Evolutionary conservation across 2,329 filamentous ascomycete genomes (phyloP).

Genomic region (Colletotrichum sp.): DNA sequence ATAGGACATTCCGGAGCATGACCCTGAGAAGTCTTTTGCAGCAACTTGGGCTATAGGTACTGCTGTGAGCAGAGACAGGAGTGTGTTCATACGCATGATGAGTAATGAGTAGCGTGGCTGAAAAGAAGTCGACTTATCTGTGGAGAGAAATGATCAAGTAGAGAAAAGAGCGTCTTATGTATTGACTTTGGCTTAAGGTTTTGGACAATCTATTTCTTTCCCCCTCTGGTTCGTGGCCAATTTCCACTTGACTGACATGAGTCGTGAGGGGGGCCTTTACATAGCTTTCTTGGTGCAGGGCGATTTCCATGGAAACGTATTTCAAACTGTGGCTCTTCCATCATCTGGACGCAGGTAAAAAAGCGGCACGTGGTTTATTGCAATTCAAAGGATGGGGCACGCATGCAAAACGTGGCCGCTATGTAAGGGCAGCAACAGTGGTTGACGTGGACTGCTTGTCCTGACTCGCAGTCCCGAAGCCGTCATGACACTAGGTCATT

Average conservation of each 20-base stretch:
- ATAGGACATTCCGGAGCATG: background rate
- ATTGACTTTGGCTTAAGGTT: background rate
- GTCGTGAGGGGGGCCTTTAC: background rate
- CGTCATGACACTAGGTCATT: background rate
- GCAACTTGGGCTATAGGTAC: background rate
- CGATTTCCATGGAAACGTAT: background rate
- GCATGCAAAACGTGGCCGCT: background rate
- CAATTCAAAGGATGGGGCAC: background rate
- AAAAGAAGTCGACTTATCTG: background rate
- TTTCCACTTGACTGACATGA: background rate
- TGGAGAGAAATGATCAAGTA: background rate
- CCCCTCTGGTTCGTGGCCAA: background rate
- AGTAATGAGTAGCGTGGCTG: background rate
- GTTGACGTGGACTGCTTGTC: background rate
- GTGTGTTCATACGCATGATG: background rate
- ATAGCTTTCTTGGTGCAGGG: background rate
- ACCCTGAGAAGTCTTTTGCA: background rate
- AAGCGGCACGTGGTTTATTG: background rate
- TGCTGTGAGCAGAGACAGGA: background rate
- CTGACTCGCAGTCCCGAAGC: background rate
- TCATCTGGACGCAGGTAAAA: background rate
- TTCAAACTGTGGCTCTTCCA: background rate
- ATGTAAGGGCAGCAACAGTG: background rate
- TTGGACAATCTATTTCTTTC: background rate
- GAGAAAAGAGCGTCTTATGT: background rate